Base-by-base conservation (phyloP, 2,329 filamentous ascomycete genomes). In the Neoscytalidium dimidiatum region DNA sequence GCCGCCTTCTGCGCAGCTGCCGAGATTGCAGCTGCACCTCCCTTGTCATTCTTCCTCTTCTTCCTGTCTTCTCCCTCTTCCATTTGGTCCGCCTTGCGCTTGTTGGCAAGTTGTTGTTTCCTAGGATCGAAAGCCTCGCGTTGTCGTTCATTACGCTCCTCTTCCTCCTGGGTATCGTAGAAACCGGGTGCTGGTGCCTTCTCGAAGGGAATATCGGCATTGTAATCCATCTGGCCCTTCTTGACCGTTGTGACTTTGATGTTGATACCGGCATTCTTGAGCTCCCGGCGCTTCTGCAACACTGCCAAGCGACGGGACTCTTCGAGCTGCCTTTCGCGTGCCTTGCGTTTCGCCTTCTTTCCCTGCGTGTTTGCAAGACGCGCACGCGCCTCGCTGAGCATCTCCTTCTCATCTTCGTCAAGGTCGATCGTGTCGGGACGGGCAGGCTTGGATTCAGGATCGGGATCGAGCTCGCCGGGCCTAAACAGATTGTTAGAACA, bases 341-440 rank as follows among this genome's bases (percentile, higher is more conserved):
- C 95, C 84, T 99, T 99, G 70, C 95, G 85, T 84, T 99, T 99
- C 6, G 95, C 95, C 82, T 99, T 99, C 81, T 99, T 99, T 76
- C 95, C 95, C 79, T 98, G 95, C 11, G 95, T 98, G 74, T 99
- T 99, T 68, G 95, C 95, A 69, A 99, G 83, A 81, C 95, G 92
- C 64, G 95, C 95, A 75, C 95, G 92, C 70, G 95, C 95, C 81
- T 99, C 95, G 76, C 94, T 97, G 73, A 99, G 80, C 95, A 99
- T 99, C 80, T 99, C 95, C 82, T 99, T 98, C 79, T 99, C 95
- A 75, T 99, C 95, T 77, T 99, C 95, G 75, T 99, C 95, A 72
- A 99, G 88, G 79, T 99, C 95, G 75, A 99, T 95, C 5, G 95
- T 97, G 78, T 99, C 95, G 43, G 95, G 95, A 66, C 94, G 86